Evolutionary conservation across 2,329 filamentous ascomycete genomes (phyloP), one percentile per base, ranked within the genome.

Genomic region (Hymenoscyphus albidus): DNA sequence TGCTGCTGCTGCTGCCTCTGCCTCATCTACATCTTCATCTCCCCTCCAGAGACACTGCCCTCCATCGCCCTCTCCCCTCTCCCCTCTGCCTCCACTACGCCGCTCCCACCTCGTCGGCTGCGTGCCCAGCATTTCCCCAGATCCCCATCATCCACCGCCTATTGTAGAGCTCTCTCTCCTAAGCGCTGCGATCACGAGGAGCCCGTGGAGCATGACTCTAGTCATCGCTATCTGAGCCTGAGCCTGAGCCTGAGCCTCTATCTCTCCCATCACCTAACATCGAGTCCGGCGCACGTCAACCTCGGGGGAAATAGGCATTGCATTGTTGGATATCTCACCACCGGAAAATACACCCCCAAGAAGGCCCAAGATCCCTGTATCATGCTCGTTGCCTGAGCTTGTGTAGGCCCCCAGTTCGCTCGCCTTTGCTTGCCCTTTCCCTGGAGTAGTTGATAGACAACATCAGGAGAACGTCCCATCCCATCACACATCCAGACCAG

Each of bases 141-240:
- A 48, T 18, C 16, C 6, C 44, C 44, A 51, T 51, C 44, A 51
- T 51, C 44, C 44, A 51, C 44, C 44, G 44, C 44, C 44, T 51
- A 13, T 27, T 27, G 44, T 51, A 27, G 44, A 51, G 44, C 44
- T 51, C 44, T 51, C 44, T 27, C 44, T 51, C 44, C 44, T 51
- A 56, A 62, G 68, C 69, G 68, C 69, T 70, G 35, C 65, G 66
- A 68, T 72, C 69, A 72, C 70, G 69, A 71, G 70, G 64, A 58
- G 65, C 59, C 59, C 44, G 56, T 65, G 59, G 65, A 68, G 69
- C 68, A 66, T 71, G 69, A 70, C 70, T 71, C 67, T 70, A 61
- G 63, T 64, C 68, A 69, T 60, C 59, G 60, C 51, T 60, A 64
- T 42, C 22, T 22, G 22, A 22, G 22, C 22, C 22, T 22, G 22